Percentiles rank a stretch among this genome's conserved stretches.
Conservation (phyloP, 495 filamentous ascomycete genomes). For the Glonium stellatum region DNA sequence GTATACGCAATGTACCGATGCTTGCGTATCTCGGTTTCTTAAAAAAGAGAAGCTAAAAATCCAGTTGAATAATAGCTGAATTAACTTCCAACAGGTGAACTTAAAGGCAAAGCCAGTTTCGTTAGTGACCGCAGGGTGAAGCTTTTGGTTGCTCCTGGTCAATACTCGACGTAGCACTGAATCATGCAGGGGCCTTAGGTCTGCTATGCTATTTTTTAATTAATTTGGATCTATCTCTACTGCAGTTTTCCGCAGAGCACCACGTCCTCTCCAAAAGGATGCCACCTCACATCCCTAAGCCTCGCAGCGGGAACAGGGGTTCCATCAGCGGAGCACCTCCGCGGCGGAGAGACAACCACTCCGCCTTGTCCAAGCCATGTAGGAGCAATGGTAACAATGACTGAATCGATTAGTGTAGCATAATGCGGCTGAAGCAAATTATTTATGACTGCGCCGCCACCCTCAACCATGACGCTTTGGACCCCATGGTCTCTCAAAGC, state of each 20-base stretch:
- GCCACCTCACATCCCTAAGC: constrained; percentile 63
- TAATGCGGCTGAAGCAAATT: constrained; percentile 58
- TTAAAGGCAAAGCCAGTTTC: no score
- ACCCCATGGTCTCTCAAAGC: constrained; percentile 54
- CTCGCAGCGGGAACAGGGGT: constrained; percentile 51
- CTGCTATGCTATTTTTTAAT: no score
- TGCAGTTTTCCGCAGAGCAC: constrained; percentile 62
- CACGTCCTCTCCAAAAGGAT: constrained; percentile 67
- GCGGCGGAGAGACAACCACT: constrained; percentile 60
- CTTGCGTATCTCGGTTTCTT: no score
- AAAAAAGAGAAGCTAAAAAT: no score
- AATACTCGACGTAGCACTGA: no score
- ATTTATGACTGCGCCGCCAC: constrained; percentile 71
- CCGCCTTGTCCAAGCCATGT: constrained; percentile 75
- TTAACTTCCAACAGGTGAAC: no score
- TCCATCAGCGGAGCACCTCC: constrained; percentile 43
- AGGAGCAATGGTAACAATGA: constrained; percentile 80
- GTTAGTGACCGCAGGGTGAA: no score
- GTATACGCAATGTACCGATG: no score
- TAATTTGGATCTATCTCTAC: not conserved
- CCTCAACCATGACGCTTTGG: constrained; percentile 81
- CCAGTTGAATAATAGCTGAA: no score
- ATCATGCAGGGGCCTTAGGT: no score
- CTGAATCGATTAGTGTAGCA: constrained; percentile 57
- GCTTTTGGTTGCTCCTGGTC: no score